A percentile compares a stretch with the other conserved stretches of the same genome.
phyloP scores from a whole-genome alignment of 495 filamentous ascomycete species.

The Podospora tetraspora region DNA sequence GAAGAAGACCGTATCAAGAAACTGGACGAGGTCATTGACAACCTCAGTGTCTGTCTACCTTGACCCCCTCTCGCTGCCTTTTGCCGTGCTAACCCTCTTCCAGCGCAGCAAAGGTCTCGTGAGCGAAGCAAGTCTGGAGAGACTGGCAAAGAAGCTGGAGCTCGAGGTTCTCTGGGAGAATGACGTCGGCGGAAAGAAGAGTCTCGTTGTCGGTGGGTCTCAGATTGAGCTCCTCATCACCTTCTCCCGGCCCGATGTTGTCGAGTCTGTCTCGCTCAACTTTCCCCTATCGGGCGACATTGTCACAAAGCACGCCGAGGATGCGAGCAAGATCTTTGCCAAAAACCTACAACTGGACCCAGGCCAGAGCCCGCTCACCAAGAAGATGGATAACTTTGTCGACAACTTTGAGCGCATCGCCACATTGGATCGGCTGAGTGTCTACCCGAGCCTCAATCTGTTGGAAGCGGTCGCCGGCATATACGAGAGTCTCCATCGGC shows the following conservation, averaged over 20 bases:
- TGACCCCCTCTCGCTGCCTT: not conserved
- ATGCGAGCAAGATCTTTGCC: constrained; percentile 50
- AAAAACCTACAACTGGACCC: constrained; percentile 45
- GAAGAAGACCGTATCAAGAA: constrained; percentile 55
- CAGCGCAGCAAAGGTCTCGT: constrained; percentile 52
- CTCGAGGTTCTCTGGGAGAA: constrained; percentile 70
- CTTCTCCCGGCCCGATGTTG: constrained; percentile 43
- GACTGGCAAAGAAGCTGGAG: constrained; percentile 62
- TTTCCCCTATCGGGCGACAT: constrained; percentile 45
- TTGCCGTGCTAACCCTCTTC: constrained; percentile 3
- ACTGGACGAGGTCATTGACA: constrained; percentile 49
- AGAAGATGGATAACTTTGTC: constrained; percentile 64
- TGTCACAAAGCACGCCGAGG: constrained; percentile 44
- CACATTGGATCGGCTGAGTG: constrained; percentile 72
- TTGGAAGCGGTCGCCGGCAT: constrained; percentile 84
- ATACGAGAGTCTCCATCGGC: constrained; percentile 54
- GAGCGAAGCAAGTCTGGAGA: constrained; percentile 75
- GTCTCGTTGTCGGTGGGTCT: constrained; percentile 66
- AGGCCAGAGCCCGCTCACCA: constrained; percentile 49
- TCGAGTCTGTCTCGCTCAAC: constrained; percentile 41
- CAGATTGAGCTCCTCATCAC: constrained; percentile 52
- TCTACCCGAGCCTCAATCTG: constrained; percentile 67
- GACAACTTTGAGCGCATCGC: constrained; percentile 76
- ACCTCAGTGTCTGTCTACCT: constrained; percentile 24
- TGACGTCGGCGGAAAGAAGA: constrained; percentile 43